Conservation (phyloP, 2,329 filamentous ascomycete genomes). For the Pyricularia sp. region DNA sequence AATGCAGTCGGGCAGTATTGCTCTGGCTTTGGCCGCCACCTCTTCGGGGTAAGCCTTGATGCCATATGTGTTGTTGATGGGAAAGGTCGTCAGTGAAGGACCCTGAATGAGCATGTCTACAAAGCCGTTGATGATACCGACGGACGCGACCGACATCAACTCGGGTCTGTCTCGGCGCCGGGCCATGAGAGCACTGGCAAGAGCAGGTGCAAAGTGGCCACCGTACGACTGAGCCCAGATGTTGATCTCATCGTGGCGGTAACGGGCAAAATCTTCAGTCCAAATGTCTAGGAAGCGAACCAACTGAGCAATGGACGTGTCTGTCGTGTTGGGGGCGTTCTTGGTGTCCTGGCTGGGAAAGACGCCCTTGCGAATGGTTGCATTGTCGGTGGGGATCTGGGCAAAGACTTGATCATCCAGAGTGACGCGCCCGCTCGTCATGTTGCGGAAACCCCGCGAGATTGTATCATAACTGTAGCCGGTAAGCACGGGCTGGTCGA, state of each 20-base stretch:
- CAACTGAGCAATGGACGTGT: conserved; percentile 43
- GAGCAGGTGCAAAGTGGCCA: conserved; percentile 49
- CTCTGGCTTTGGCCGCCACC: not conserved
- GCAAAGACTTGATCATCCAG: not conserved
- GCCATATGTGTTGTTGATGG: conserved; percentile 32
- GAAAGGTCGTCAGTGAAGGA: conserved; percentile 31
- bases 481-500: conserved; percentile 42
- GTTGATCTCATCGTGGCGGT: conserved; percentile 44
- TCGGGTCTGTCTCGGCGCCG: conserved; percentile 26
- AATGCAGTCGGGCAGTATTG: not conserved
- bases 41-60: conserved; percentile 9
- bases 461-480: conserved; percentile 18
- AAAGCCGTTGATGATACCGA: conserved; percentile 49
- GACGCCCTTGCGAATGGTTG: conserved; percentile 43
- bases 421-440: not conserved
- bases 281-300: conserved; percentile 60
- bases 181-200: conserved; percentile 45
- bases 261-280: conserved; percentile 53
- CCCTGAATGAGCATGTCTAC: conserved; percentile 36
- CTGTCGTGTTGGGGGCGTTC: conserved; percentile 45
- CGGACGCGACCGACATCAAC: conserved; percentile 38
- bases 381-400: not conserved
- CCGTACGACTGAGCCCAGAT: conserved; percentile 47
- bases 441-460: not conserved
- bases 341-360: conserved; percentile 47